Conservation (phyloP, 257 asterid species). For the Rehmannia glutinosa region DNA sequence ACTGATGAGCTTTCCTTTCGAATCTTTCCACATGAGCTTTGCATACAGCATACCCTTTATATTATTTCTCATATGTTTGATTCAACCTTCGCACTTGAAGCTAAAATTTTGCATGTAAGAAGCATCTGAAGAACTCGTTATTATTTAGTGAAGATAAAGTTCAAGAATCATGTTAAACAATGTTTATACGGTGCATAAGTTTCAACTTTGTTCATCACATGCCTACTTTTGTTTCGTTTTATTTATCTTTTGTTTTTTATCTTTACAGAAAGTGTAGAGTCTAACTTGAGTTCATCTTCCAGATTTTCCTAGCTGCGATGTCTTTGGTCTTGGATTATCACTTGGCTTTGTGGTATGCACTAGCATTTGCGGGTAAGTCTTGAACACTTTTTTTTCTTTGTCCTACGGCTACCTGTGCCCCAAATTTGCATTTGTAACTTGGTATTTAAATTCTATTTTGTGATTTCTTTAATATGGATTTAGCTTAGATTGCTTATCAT, state of each 20-base stretch:
- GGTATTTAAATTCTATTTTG: neutral
- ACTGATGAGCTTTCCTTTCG: neutral
- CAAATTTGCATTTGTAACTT: neutral
- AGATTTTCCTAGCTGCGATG: constrained; percentile 79
- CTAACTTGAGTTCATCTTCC: constrained; percentile 28
- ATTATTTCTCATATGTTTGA: neutral
- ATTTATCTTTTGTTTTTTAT: neutral
- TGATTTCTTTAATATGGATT: neutral
- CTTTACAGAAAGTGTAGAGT: neutral
- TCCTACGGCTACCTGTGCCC: neutral
- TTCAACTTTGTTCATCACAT: constrained; percentile 5
- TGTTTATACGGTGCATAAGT: neutral
- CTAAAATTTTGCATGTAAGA: neutral
- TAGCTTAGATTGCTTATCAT: neutral
- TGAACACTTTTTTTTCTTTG: neutral
- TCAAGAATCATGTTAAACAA: neutral
- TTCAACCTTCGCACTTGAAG: neutral
- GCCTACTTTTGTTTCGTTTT: constrained; percentile 14
- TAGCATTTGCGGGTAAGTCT: constrained; percentile 71
- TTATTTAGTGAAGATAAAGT: neutral
- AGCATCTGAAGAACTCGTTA: neutral
- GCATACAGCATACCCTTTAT: neutral
- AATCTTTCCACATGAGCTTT: constrained; percentile 2
- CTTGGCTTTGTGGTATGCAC: constrained; percentile 83
- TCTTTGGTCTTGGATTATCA: constrained; percentile 85